Percentiles rank a stretch among this genome's conserved stretches.
Conservation (phyloP, 805 yeast species). For the Hanseniaspora taiwanica region DNA sequence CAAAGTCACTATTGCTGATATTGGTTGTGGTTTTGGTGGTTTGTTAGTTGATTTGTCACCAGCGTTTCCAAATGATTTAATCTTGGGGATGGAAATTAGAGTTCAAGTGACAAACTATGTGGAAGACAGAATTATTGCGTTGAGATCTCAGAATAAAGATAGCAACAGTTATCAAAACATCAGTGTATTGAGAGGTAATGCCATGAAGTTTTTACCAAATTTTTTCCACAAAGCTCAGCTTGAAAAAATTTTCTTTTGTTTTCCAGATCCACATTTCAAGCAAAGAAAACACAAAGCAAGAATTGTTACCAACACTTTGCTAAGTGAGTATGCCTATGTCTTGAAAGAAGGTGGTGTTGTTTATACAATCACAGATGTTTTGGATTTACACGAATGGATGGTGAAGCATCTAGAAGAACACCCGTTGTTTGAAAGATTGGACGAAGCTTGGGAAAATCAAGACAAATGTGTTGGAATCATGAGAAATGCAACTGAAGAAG, state of each 20-base stretch:
- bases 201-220: conserved; percentile 95
- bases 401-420: conserved; percentile 80
- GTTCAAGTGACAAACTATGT: conserved; percentile 96
- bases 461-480: conserved; percentile 79
- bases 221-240: conserved; percentile 76
- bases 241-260: conserved; percentile 89
- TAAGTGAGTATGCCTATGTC: conserved; percentile 86
- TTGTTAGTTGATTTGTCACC: conserved; percentile 68
- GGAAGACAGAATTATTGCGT: conserved; percentile 85
- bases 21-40: conserved; percentile 98
- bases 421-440: conserved; percentile 76
- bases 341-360: conserved; percentile 75
- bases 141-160: conserved; percentile 36
- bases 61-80: conserved; percentile 55
- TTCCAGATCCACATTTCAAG: conserved; percentile 99
- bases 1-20: conserved; percentile 78
- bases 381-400: conserved; percentile 94
- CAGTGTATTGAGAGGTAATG: conserved; percentile 83
- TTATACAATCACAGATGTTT: conserved; percentile 92
- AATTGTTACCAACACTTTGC: conserved; percentile 77
- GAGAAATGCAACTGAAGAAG: conserved; percentile 94
- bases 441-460: conserved; percentile 60
- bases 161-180: conserved; percentile 58
- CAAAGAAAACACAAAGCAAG: conserved; percentile 96
- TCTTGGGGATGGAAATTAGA: conserved; percentile 93